Conservation (phyloP, 2,329 filamentous ascomycete species). For the Endoconidiophora laricicola region DNA sequence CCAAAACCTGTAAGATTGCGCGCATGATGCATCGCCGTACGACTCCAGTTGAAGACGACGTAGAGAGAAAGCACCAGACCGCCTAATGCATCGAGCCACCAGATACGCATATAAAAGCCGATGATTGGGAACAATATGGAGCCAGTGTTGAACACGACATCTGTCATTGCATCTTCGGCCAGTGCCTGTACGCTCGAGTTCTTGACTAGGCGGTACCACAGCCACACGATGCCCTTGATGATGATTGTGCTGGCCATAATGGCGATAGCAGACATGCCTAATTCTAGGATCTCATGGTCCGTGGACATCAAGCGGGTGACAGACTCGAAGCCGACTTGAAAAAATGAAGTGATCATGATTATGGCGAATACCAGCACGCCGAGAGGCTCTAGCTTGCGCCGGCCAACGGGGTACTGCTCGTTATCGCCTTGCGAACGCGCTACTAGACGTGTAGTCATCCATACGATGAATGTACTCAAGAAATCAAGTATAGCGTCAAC, state of each 20-base stretch:
- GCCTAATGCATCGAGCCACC: constrained; percentile 72
- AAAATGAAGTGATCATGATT: constrained; percentile 75
- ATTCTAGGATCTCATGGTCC: constrained; percentile 53
- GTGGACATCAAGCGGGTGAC: constrained; percentile 42
- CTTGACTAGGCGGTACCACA: constrained; percentile 74
- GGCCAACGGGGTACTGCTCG: constrained; percentile 63
- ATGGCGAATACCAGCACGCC: constrained; percentile 69
- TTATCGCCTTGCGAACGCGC: constrained; percentile 47
- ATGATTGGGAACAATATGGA: constrained; percentile 74
- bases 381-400: constrained; percentile 59
- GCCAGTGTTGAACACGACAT: constrained; percentile 82
- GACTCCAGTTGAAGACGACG: constrained; percentile 65
- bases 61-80: constrained; percentile 62
- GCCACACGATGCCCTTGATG: constrained; percentile 68
- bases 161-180: constrained; percentile 41
- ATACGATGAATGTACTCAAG: constrained; percentile 65
- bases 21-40: constrained; percentile 60
- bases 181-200: constrained; percentile 77
- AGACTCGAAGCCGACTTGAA: constrained; percentile 59
- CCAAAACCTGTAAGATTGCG: constrained; percentile 66
- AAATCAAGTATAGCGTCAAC: constrained; percentile 71
- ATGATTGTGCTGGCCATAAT: constrained; percentile 73
- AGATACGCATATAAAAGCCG: constrained; percentile 58
- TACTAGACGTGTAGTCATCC: constrained; percentile 60
- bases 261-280: constrained; percentile 53